Evolutionary conservation across 208 protist species (phyloP).

Genomic region (Willaertia magna): DNA sequence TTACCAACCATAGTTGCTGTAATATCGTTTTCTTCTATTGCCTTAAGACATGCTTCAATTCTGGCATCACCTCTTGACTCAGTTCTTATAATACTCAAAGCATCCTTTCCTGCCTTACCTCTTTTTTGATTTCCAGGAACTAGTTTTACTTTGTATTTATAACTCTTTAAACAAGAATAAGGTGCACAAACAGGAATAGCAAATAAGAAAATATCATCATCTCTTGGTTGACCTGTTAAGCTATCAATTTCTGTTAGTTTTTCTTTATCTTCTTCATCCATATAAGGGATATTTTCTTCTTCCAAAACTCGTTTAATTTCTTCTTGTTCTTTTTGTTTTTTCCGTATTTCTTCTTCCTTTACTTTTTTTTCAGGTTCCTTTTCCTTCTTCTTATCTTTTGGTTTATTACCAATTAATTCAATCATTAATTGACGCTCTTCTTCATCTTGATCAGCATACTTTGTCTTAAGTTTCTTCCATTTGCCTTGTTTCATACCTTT

Average conservation of each 20-base stretch:
- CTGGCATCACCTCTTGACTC: background rate
- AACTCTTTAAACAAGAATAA: constrained; percentile 44
- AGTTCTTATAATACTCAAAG: background rate
- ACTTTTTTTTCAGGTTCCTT: background rate
- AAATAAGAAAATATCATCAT: constrained; percentile 40
- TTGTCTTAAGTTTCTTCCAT: constrained; percentile 24
- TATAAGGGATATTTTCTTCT: constrained; percentile 6
- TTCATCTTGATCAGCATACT: constrained; percentile 48
- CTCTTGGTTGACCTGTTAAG: constrained; percentile 33
- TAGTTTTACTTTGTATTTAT: constrained; percentile 62
- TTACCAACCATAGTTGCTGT: background rate
- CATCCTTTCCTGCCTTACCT: constrained; percentile 37
- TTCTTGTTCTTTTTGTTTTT: constrained; percentile 1
- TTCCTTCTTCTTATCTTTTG: constrained; percentile 13
- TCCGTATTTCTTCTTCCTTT: background rate
- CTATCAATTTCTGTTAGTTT: constrained; percentile 30
- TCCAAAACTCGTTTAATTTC: background rate
- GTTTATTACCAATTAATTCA: constrained; percentile 32
- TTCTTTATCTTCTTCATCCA: background rate
- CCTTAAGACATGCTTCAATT: background rate
- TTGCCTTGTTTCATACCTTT: constrained; percentile 14
- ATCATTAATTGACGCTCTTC: constrained; percentile 39
- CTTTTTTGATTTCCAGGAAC: constrained; percentile 46
- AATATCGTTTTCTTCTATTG: background rate
- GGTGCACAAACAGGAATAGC: constrained; percentile 51